phyloP scores from a whole-genome alignment of 306 rosid genomes.

The Cyamopsis tetragonoloba region DNA sequence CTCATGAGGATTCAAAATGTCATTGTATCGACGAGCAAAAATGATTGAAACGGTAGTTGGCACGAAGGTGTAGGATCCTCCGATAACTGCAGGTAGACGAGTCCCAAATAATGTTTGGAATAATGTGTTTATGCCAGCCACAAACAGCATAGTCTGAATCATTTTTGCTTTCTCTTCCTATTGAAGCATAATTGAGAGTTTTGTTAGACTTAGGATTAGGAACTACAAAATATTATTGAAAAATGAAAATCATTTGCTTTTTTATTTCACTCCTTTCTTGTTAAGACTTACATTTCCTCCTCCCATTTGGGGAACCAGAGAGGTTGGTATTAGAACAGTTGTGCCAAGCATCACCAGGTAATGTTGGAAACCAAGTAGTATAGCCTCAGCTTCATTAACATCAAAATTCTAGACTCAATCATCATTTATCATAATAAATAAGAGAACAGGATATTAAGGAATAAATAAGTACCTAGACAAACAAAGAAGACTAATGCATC shows the following conservation, averaged over 20 bases:
- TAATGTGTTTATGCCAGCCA: slow-evolving; percentile 86
- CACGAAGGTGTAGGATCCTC: slow-evolving; percentile 83
- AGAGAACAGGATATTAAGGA: background rate
- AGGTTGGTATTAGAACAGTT: slow-evolving; percentile 79
- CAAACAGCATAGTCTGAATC: slow-evolving; percentile 79
- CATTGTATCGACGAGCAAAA: slow-evolving; percentile 77
- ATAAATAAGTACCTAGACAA: background rate
- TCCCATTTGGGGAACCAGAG: slow-evolving; percentile 88
- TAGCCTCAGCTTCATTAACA: slow-evolving; percentile 78
- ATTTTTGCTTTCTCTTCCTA: slow-evolving; percentile 93
- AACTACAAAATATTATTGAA: background rate
- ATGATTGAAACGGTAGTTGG: slow-evolving; percentile 91
- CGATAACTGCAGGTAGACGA: slow-evolving; percentile 87
- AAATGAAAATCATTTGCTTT: slow-evolving; percentile 1
- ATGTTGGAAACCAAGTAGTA: slow-evolving; percentile 94
- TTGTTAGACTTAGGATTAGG: slow-evolving; percentile 9
- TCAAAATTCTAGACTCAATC: slow-evolving; percentile 9
- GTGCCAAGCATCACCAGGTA: slow-evolving; percentile 97
- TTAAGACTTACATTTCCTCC: slow-evolving; percentile 81
- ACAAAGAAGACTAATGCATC: background rate
- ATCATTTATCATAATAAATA: slow-evolving; percentile 29
- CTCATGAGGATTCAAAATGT: slow-evolving; percentile 65
- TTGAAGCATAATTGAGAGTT: slow-evolving; percentile 17
- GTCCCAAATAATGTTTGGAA: slow-evolving; percentile 79
- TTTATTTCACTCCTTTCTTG: background rate